Evolutionary conservation across 164 flowering plant species (phyloP).

Genomic region (Cinnamomum micranthum): DNA sequence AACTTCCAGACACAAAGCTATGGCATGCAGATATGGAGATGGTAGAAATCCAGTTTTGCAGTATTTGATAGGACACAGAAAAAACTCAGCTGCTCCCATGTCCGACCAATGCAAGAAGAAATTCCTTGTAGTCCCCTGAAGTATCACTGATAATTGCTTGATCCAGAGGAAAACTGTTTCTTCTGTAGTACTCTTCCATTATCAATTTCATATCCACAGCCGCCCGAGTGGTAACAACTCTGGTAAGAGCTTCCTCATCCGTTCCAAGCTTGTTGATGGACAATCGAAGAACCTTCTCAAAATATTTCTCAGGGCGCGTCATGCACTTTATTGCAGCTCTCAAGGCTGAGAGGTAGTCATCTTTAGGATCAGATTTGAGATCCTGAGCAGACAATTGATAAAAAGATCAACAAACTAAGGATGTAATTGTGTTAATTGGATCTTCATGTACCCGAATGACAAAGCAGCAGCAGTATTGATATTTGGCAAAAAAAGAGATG

Average conservation of each 20-base stretch:
- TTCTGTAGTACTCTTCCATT: constrained; percentile 57
- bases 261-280: constrained; percentile 62
- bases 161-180: constrained; percentile 62
- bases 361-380: constrained; percentile 38
- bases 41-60: background rate
- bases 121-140: constrained; percentile 65
- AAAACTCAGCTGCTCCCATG: constrained; percentile 21
- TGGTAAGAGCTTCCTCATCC: constrained; percentile 69
- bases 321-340: constrained; percentile 55
- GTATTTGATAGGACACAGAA: background rate
- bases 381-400: constrained; percentile 30
- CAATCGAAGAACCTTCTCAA: constrained; percentile 53
- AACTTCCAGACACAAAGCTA: too few species aligned
- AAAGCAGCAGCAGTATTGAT: too few species aligned
- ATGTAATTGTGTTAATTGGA: too few species aligned
- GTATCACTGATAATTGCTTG: constrained; percentile 57
- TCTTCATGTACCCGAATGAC: too few species aligned
- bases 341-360: constrained; percentile 43
- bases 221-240: constrained; percentile 75
- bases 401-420: background rate
- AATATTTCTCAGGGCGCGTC: constrained; percentile 56
- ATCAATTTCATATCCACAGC: constrained; percentile 71
- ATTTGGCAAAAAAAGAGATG: too few species aligned
- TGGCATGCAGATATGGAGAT: too few species aligned
- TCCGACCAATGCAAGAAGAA: constrained; percentile 59